Evolutionary conservation across 148 eudicot genomes (phyloP), one percentile per base, ranked within the genome.

Genomic region (Fagopyrum homotropicum): DNA sequence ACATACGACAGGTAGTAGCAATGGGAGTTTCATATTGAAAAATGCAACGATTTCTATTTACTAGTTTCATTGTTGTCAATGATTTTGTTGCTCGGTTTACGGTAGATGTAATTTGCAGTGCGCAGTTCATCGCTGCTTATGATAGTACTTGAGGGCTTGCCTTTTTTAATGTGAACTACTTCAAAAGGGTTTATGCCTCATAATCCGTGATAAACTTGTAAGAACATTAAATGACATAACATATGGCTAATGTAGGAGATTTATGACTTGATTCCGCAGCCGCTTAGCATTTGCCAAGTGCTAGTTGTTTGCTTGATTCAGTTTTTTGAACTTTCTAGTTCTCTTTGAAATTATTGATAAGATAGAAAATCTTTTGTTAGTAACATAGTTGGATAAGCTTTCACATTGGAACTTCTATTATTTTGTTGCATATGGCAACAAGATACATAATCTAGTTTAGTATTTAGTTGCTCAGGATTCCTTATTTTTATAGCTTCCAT

Each of bases 1-100:
- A 82, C 77, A 86, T 77, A 52, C 84, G 97, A 78, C 97, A 91
- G 79, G 98, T 94, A 87, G 45, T 72, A 72, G 74, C 52, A 72
- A 49, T 46, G 74, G 45, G 7, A 83, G 72, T 19, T 50, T 45
- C 4, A 55, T 14, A 40, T 49, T 52, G 43, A 72, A 52, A 66
- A 69, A 40, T 69, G 48, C 9, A 40, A 44, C 4, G 6, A 15
- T 35, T 35, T 40, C 4, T 29, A 12, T n/a, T 22, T 43, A 3
- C 35, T 16, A 55, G 60, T 55, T 55, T 55, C 60, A 16, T 55
- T 55, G 30, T 19, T 57, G 63, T 57, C 63, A 57, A 57, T 7
- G 63, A 1, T 57, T 57, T 30, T 63, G 69, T 63, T 29, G 6
- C 6, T 11, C 30, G 69, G 69, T 11, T 26, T 63, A 26, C 30